Evolutionary conservation across 345 rosid genomes (phyloP).

Genomic region (Camelina sativa): DNA sequence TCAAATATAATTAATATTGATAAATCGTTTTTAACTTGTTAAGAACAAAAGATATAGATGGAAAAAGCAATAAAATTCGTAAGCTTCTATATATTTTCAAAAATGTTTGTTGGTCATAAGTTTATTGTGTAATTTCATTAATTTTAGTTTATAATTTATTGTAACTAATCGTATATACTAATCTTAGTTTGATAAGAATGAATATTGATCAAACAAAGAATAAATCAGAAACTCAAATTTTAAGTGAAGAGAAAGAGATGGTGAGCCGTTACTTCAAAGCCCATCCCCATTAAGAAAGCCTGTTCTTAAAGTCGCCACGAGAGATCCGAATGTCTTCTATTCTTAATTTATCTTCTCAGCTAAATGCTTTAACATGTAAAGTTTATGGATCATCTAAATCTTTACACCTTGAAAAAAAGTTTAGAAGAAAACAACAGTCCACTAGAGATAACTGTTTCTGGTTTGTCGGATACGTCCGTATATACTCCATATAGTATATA

Average conservation of each 20-base stretch:
- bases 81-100: background rate
- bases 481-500: background rate
- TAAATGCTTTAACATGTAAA: background rate
- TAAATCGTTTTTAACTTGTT: background rate
- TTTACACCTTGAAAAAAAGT: background rate
- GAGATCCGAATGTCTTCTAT: conserved; percentile 7
- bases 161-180: background rate
- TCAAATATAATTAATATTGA: background rate
- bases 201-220: background rate
- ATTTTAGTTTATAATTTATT: background rate
- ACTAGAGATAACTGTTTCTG: background rate
- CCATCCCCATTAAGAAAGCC: conserved; percentile 21
- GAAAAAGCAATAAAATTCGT: background rate
- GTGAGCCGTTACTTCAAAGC: conserved; percentile 9
- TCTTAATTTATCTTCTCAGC: background rate
- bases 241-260: conserved; percentile 10
- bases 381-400: conserved; percentile 3
- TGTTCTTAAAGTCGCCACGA: background rate
- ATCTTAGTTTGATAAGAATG: background rate
- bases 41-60: background rate
- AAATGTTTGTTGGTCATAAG: too few relatives aligned
- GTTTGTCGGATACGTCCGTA: background rate
- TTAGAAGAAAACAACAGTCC: background rate
- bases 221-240: background rate
- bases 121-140: too few relatives aligned